A percentile compares a stretch with the other conserved stretches of the same genome.
Conservation (phyloP, 306 rosid genomes). For the Cicer cuneatum region DNA sequence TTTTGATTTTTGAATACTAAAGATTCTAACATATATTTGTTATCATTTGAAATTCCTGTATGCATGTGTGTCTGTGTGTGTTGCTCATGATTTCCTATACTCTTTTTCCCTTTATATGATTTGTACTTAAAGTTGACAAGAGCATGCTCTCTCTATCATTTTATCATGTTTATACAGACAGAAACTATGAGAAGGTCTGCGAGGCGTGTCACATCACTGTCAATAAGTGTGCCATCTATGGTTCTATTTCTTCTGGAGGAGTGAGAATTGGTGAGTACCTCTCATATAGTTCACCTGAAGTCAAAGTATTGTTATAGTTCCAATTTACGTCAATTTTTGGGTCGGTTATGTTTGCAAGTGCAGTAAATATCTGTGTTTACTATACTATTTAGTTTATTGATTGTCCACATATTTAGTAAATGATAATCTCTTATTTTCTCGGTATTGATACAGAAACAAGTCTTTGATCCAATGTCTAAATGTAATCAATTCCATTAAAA, state of each 20-base stretch:
- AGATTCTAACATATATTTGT: constrained; percentile 24
- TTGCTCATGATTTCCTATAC: constrained; percentile 29
- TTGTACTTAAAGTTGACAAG: constrained; percentile 39
- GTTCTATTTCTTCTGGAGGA: constrained; percentile 77
- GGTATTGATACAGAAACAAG: background rate
- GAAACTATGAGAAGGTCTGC: constrained; percentile 79
- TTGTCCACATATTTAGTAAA: background rate
- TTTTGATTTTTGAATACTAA: constrained; percentile 2
- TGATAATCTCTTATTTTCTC: too few species aligned
- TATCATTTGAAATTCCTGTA: background rate
- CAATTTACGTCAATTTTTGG: constrained; percentile 17
- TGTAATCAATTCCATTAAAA: constrained; percentile 11
- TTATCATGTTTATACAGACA: constrained; percentile 55
- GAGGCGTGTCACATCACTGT: constrained; percentile 82
- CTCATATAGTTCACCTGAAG: background rate
- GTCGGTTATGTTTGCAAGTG: constrained; percentile 4
- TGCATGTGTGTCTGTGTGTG: background rate
- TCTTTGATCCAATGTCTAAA: constrained; percentile 1
- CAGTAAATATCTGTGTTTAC: constrained; percentile 3
- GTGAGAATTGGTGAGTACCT: constrained; percentile 78
- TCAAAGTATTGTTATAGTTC: constrained; percentile 3
- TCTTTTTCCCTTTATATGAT: constrained; percentile 7
- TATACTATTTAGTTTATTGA: background rate
- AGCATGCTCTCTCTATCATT: constrained; percentile 38
- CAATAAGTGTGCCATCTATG: constrained; percentile 75